Evolutionary conservation across 2,329 filamentous ascomycete genomes (phyloP), one percentile per base, ranked within the genome.

Genomic region (Clonostachys byssicola): DNA sequence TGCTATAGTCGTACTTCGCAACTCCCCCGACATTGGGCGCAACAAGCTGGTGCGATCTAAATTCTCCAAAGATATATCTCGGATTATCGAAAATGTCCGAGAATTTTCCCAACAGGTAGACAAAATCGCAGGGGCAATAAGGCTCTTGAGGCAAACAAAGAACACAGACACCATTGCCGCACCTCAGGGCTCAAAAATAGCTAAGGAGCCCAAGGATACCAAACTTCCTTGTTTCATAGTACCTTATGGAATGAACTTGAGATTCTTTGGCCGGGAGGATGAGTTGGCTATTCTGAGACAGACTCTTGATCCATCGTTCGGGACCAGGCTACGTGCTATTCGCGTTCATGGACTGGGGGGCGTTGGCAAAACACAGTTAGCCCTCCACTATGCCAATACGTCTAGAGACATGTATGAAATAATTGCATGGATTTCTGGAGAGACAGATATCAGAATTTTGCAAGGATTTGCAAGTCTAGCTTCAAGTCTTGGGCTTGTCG

Each of bases 351-450:
- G 47, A 5, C 30, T 49, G 16, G 43, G 45, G 14, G 45, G 48
- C 17, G 48, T 50, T 13, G 45, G 45, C 38, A 47, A 50, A 30
- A 42, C 42, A 10, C 48, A 50, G 16, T 42, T 50, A 16, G 48
- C 48, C 23, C n/a, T 50, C 2, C 48, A 47, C 2, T 50, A 45
- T 40, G 45, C 48, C 33, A 45, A 47, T 35, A 48, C 34, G 33
- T 48, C 43, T 2, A 48, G 45, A 35, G 18, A 46, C 14, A 48
- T 34, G 13, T 51, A 47, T 35, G 33, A 47, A n/a, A 34, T 48
- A 30, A 48, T 50, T 34, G 45, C 39, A 7, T 50, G 34, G 48
- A 47, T 50, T 20, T 38, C 48, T 42, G 39, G 45, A 2, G 42
- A 45, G 34, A 45, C 45, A 12, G 42, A 47, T 38, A 44, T 42